phyloP scores from a whole-genome alignment of 176 grass and related monocot species.

The Pontederia paniculata region DNA sequence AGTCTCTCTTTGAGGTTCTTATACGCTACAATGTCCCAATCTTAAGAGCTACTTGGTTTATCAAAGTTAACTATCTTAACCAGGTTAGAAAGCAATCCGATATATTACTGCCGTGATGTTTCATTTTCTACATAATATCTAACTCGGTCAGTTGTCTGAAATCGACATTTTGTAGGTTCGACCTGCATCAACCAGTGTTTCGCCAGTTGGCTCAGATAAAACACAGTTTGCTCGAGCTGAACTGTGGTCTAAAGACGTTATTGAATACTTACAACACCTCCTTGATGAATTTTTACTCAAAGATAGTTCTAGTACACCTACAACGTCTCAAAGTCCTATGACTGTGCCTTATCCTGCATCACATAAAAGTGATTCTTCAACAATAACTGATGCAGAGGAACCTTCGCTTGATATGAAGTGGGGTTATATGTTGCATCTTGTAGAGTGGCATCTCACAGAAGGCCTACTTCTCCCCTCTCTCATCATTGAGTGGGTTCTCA shows the following conservation, averaged over 20 bases:
- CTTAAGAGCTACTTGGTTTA: slow-evolving; percentile 88
- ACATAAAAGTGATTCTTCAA: slow-evolving; percentile 43
- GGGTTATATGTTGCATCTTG: slow-evolving; percentile 81
- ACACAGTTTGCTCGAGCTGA: slow-evolving; percentile 37
- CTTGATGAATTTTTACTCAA: slow-evolving; percentile 76
- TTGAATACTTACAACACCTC: slow-evolving; percentile 73
- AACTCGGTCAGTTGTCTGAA: background rate
- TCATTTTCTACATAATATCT: background rate
- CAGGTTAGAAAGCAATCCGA: slow-evolving; percentile 44
- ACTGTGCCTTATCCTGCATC: slow-evolving; percentile 37
- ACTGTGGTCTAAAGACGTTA: slow-evolving; percentile 88
- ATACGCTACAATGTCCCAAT: slow-evolving; percentile 72
- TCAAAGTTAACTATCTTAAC: slow-evolving; percentile 98
- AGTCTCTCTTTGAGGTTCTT: slow-evolving; percentile 82
- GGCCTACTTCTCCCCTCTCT: slow-evolving; percentile 64
- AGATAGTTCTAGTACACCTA: slow-evolving; percentile 35
- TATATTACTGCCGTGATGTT: background rate
- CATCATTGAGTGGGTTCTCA: slow-evolving; percentile 61
- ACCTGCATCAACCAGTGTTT: slow-evolving; percentile 33
- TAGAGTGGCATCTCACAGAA: slow-evolving; percentile 90
- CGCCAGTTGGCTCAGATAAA: slow-evolving; percentile 56
- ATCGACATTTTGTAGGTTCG: slow-evolving; percentile 32
- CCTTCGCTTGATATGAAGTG: slow-evolving; percentile 70
- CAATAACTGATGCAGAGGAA: slow-evolving; percentile 48
- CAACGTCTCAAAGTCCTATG: slow-evolving; percentile 43